Evolutionary conservation across 805 yeast species (phyloP).

Genomic region (Hanseniaspora valbyensis): DNA sequence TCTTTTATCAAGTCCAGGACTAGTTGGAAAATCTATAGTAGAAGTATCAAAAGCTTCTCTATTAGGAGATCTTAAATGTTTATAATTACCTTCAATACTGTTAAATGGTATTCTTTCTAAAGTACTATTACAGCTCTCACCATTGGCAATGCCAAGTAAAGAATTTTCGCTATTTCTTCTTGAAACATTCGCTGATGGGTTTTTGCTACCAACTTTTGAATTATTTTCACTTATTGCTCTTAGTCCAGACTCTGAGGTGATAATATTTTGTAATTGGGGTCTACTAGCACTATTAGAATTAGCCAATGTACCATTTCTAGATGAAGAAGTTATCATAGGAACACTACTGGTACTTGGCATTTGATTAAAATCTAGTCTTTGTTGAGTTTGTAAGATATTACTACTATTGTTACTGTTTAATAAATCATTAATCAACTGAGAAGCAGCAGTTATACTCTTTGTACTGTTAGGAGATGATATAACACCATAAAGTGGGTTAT

Average conservation of each 20-base stretch:
- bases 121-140: neutral
- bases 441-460: slow-evolving; percentile 13
- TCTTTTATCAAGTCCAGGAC: neutral
- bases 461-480: slow-evolving; percentile 14
- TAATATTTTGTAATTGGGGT: slow-evolving; percentile 11
- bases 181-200: slow-evolving; percentile 7
- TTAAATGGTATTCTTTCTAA: neutral
- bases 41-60: neutral
- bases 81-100: slow-evolving; percentile 1
- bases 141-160: neutral
- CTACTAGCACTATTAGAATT: neutral
- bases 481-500: slow-evolving; percentile 6
- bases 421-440: slow-evolving; percentile 5
- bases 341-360: neutral
- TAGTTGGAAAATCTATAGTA: neutral
- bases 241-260: slow-evolving; percentile 7
- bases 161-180: slow-evolving; percentile 9
- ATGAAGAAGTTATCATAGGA: neutral
- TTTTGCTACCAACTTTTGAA: slow-evolving; percentile 3
- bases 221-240: slow-evolving; percentile 12
- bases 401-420: neutral
- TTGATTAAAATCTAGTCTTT: neutral
- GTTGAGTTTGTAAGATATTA: slow-evolving; percentile 11
- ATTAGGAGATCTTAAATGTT: slow-evolving; percentile 2
- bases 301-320: neutral